Evolutionary conservation across 192 early-diverging fungal species (phyloP), one percentile per base, ranked within the genome.

Genomic region (Dissophora globulifera): DNA sequence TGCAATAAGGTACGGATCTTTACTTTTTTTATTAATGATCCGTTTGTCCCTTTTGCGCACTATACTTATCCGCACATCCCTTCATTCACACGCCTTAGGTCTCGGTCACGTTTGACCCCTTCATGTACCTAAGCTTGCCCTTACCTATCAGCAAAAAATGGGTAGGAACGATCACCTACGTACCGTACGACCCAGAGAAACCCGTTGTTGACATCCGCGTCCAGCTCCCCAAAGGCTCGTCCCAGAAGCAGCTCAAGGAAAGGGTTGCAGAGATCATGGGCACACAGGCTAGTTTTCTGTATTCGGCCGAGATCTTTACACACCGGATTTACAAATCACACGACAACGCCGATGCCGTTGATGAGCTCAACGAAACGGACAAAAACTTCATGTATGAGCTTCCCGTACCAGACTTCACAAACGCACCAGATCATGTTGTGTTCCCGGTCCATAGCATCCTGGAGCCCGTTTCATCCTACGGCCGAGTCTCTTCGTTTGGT

Each of bases 81-180:
- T 38, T 31, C 4, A 47, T 13, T 22, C 7, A 35, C 8, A 13
- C 90, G 86, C 56, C 76, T 93, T 45, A 87, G 38, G 60, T 88
- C 9, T 95, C 94, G 8, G 92, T 91, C 15, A 96, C 95, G 0
- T 99, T 94, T 69, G 88, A 93, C 62, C 84, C 90, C 10, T 98
- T 98, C 79, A 96, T 96, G 86, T 95, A 93, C 54, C 82, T 99
- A 12, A 92, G 94, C 2, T 74, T 99, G 20, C 96, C 95, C 4
- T 93, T 99, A 49, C 97, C 97, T 1, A 53, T 79, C 2, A 72
- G 57, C 48, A 79, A 85, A 81, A 31, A 65, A 84, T 50, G 30
- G 84, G 22, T 32, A 43, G 75, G 32, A 67, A 85, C 31, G 67
- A 67, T 48, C 79, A 82, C 12, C 69, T 90, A 85, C 58, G 76